Evolutionary conservation across 1,284 basidiomycete genomes (phyloP), one percentile per base, ranked within the genome.

Genomic region (Trichosporon sp.): DNA sequence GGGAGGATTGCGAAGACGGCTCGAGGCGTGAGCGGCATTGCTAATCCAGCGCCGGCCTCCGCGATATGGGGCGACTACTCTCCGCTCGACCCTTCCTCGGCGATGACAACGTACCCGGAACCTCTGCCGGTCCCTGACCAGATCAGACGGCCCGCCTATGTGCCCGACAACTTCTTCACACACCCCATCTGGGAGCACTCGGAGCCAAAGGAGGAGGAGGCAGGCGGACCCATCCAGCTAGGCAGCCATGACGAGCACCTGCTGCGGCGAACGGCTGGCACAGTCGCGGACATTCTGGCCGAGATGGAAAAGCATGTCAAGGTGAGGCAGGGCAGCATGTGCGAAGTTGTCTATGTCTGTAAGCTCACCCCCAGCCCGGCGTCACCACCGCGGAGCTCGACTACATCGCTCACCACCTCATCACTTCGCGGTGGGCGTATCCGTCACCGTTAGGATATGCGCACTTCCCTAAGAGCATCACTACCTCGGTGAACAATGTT

Each of bases 391-490:
- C 88, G 61, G 80, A 82, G 9, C 87, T 95, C 59, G 91, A 95
- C 74, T 78, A 81, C 16, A 82, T 82, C 0, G 81, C 93, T 32
- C 91, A 94, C 67, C 83, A 88, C 11, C 87, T 85, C 65, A 88
- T 93, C 63, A 71, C 90, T 37, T 75, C 82, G 0, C 82, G 84
- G 64, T 83, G 83, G n/a, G 92, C 90, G 31, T 96, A 96, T 75
- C 94, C 94, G 0, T 94, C 92, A 2, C 92, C 94, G 0, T 81
- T 96, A 33, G 84, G 84, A 0, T 96, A 95, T 78, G 83, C 84
- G 27, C 88, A 87, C 8, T 95, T 89, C 74, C 92, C 93, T 6
- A 88, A 87, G 69, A 90, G 91, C 33, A 91, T 90, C 71, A 95
- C 92, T 74, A 95, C 92, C 19, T 81, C 81, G 1, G 79, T 85